Evolutionary conservation across 2,329 filamentous ascomycete genomes (phyloP).

Genomic region (Penicillium frequentans): DNA sequence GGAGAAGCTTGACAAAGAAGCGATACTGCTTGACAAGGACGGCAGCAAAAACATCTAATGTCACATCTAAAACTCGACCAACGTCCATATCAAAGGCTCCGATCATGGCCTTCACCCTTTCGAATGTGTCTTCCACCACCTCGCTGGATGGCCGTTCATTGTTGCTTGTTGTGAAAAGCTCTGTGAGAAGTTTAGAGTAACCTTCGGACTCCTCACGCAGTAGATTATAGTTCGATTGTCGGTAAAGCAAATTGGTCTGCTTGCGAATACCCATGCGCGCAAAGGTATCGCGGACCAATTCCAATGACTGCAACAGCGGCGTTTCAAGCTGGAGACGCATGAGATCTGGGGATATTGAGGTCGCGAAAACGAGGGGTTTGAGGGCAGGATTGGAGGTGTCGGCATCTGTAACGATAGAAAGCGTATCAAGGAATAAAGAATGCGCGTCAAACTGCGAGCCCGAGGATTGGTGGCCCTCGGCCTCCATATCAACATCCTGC

Average conservation of each 20-base stretch:
- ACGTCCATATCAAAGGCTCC: conserved; percentile 97
- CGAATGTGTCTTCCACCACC: conserved; percentile 80
- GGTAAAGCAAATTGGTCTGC: conserved; percentile 88
- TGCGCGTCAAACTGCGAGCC: conserved; percentile 56
- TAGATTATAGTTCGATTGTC: conserved; percentile 95
- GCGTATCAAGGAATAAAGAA: conserved; percentile 76
- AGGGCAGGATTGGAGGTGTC: conserved; percentile 62
- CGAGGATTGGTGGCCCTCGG: conserved; percentile 43
- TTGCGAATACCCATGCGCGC: conserved; percentile 79
- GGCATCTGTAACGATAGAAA: conserved; percentile 75
- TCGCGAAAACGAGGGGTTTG: conserved; percentile 68
- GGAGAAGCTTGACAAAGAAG: conserved; percentile 91
- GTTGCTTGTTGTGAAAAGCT: conserved; percentile 86
- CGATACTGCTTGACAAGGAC: conserved; percentile 88
- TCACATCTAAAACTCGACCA: conserved; percentile 89
- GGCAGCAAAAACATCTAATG: conserved; percentile 90
- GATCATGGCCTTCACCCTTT: conserved; percentile 89
- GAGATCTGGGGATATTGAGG: conserved; percentile 67
- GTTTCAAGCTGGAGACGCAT: conserved; percentile 85
- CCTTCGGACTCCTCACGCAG: conserved; percentile 94
- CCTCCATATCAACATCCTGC: conserved; percentile 49
- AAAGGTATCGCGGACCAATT: conserved; percentile 83
- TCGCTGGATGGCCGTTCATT: conserved; percentile 71
- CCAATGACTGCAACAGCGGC: conserved; percentile 70
- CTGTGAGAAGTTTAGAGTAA: conserved; percentile 92